Evolutionary conservation across 306 rosid genomes (phyloP).

Genomic region (Corylus americana): DNA sequence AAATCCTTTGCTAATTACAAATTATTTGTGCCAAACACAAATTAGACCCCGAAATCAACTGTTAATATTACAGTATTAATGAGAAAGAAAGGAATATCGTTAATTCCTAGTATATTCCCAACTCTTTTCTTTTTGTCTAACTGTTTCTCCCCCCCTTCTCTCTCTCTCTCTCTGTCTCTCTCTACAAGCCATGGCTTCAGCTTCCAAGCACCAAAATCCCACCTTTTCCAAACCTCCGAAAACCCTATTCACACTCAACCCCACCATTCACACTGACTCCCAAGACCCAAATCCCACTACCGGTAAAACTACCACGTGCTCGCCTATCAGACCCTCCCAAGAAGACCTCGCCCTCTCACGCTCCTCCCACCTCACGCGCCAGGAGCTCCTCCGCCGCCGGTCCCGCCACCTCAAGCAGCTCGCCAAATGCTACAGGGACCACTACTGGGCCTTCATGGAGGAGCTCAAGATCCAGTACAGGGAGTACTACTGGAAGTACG

Average conservation of each 20-base stretch:
- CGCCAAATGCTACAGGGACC: slow-evolving; percentile 32
- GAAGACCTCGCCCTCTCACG: neutral
- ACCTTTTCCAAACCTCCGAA: slow-evolving; percentile 18
- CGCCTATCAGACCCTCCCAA: slow-evolving; percentile 1
- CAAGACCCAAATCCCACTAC: neutral
- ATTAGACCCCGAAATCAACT: too few species aligned
- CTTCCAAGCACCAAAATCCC: slow-evolving; percentile 24
- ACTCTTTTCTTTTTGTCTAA: neutral
- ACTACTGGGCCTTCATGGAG: slow-evolving; percentile 38
- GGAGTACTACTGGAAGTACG: slow-evolving; percentile 28
- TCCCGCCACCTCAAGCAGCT: slow-evolving; percentile 20
- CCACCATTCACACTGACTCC: neutral
- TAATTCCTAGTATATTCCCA: too few species aligned
- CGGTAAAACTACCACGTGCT: neutral
- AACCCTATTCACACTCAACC: neutral
- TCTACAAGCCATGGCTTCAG: slow-evolving; percentile 20
- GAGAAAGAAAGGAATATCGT: too few species aligned
- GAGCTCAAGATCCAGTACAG: slow-evolving; percentile 22
- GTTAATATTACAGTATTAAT: too few species aligned
- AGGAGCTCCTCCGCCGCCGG: slow-evolving; percentile 36
- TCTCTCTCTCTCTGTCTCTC: neutral
- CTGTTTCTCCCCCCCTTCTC: neutral
- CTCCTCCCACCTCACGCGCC: slow-evolving; percentile 30
- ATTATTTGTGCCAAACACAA: too few species aligned
- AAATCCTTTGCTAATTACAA: too few species aligned